Base-by-base conservation (phyloP, 495 filamentous ascomycete genomes). In the Letharia columbiana region DNA sequence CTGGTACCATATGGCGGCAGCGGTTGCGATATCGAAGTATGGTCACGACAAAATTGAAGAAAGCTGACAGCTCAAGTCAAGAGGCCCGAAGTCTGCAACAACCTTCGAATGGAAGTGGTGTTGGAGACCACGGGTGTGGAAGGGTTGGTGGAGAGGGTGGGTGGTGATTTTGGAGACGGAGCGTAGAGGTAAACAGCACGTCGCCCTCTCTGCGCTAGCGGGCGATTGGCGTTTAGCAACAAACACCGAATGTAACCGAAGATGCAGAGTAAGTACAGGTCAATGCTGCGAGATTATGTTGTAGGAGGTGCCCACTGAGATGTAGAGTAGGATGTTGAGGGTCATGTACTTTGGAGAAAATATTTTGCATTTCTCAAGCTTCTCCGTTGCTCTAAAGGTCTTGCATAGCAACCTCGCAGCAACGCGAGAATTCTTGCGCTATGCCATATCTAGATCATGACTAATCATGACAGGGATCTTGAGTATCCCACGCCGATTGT, bases 251-350 rank as follows among this genome's bases (percentile, higher is more conserved):
- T 40, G 28, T 60, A n/a, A 40, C 2, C 20, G 59, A 45, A 64
- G 37, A 60, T 64, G 61, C 66, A 63, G 23, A 45, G 31, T 67
- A 68, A 60, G 39, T 61, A 68, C 66, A 68, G 40, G 47, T 64
- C 66, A 64, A 64, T 64, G 56, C 52, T 35, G 47, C 40, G 45
- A 49, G 64, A 54, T 18, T 50, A 42, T 61, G 37, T 64, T 61
- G 37, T 64, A 63, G 62, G 52, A 63, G 10, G 61, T 61, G 47
- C 65, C 58, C 56, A 31, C 49, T 66, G 60, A 66, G 66, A 63
- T 70, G 62, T 67, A 58, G 56, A 56, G 65, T 64, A 67, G 68
- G 65, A 67, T 70, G 60, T 70, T 64, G 52, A 49, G 35, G 56
- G 17, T 61, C 37, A 52, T 40, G 35, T 7, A 42, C 37, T 52